Conservation (phyloP, 306 rosid genomes). For the Carpinus fangiana region DNA sequence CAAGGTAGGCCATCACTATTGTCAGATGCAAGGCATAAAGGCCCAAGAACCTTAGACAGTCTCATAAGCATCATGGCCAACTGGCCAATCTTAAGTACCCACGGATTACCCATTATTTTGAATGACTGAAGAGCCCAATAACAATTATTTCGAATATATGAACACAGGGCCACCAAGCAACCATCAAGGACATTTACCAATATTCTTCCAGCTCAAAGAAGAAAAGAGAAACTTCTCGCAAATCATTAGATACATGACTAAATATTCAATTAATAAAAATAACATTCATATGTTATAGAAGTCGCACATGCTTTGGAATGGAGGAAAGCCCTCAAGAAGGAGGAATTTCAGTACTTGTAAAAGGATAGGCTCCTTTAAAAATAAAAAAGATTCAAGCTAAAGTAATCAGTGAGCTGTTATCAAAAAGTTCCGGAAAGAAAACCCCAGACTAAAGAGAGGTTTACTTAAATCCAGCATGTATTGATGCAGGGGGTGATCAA, state of each 20-base stretch:
- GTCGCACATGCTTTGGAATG: not conserved
- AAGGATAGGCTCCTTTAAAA: not conserved
- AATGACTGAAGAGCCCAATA: not conserved
- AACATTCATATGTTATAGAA: not conserved
- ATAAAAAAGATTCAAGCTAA: not conserved
- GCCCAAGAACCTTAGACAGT: not conserved
- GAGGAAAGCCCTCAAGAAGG: not conserved
- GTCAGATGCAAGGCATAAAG: conserved; percentile 1
- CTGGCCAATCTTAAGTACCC: not conserved
- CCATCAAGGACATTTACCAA: not conserved
- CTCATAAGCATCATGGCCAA: not conserved
- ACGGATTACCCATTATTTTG: not conserved
- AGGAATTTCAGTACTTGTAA: not conserved
- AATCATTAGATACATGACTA: not conserved
- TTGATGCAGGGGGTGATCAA: not conserved
- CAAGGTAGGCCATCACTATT: not conserved
- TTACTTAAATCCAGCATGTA: not conserved
- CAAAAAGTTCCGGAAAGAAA: not conserved
- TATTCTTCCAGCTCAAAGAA: not conserved
- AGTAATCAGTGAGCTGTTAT: not conserved
- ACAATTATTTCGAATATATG: not conserved
- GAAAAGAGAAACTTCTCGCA: not conserved
- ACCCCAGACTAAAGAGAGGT: not conserved
- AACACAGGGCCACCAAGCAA: not conserved
- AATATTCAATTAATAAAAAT: not conserved